Evolutionary conservation across 2,329 filamentous ascomycete species (phyloP).

Genomic region (Talaromyces pinophilus): DNA sequence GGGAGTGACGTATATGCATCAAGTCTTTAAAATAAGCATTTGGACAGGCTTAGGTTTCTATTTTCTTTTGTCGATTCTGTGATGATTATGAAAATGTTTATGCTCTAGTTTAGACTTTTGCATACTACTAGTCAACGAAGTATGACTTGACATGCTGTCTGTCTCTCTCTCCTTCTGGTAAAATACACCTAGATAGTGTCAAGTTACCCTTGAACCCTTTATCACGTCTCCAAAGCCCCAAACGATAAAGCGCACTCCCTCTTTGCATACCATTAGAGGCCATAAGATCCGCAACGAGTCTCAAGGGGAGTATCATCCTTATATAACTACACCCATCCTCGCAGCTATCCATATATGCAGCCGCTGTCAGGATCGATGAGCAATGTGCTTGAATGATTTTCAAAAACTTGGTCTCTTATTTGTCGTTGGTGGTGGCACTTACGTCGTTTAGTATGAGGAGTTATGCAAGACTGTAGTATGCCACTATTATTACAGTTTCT

Average conservation of each 20-base stretch:
- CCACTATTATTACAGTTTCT: background rate
- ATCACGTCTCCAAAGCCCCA: background rate
- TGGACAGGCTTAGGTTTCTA: conserved; percentile 3
- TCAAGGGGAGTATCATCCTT: background rate
- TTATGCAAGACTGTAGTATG: conserved; percentile 5
- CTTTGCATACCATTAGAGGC: background rate
- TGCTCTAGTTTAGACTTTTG: conserved; percentile 4
- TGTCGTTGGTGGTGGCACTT: background rate
- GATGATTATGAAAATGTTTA: conserved; percentile 14
- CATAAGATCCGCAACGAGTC: background rate
- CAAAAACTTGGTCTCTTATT: background rate
- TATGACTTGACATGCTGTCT: background rate
- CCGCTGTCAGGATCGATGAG: background rate
- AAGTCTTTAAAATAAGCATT: conserved; percentile 15
- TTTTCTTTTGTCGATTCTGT: conserved; percentile 8
- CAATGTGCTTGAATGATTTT: background rate
- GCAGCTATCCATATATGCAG: background rate
- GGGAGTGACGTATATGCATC: conserved; percentile 6
- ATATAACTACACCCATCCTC: conserved; percentile 1
- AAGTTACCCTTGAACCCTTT: background rate
- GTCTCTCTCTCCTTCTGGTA: background rate
- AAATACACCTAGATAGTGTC: background rate
- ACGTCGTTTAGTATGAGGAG: background rate
- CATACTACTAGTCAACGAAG: background rate
- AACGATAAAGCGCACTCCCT: background rate